Evolutionary conservation across 495 filamentous ascomycete genomes (phyloP), one percentile per base, ranked within the genome.

Genomic region (Cercophora samala): DNA sequence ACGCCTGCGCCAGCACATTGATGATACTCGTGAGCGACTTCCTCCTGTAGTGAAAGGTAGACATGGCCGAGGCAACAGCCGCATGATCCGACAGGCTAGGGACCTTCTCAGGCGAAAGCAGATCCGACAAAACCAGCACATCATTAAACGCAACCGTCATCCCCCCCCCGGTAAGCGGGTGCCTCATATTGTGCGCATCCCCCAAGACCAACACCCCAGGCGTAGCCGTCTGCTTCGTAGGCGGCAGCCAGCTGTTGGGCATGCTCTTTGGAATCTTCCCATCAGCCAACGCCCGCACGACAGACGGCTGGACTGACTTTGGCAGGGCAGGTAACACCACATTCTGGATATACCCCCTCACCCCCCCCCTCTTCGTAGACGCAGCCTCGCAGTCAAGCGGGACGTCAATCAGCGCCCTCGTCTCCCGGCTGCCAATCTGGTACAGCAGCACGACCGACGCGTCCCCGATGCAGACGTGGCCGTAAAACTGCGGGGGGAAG

Each of bases 121-220:
- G 77, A 1, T 88, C 83, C 15, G 86, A 79, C n/a, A 97, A 81
- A 0, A 93, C 76, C 8, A 92, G 85, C 1, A 89, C 93, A 76
- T 97, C 93, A 73, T 91, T 93, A 73, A 97, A 88, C 3, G 91
- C 93, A 0, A 97, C 93, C 0, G 93, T 97, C 93, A 97, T 97
- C 69, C 93, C 93, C 70, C 93, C 93, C 63, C 93, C 93, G 0
- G 93, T 97, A 15, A 97, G 81, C 0, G 93, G 93, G 80, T 97
- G 93, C 4, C 93, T 91, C 93, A 97, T 97, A 79, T 97, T 97
- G 81, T 94, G 88, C 8, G 93, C 93, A 78, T 97, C 93, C 65
- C 93, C 93, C 21, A 97, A 80, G 29, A 99, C 79, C 46, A 96
- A 80, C 68, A 97, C 80, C 13, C 95, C 95, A 0, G 88, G 86